Base-by-base conservation (phyloP, 495 filamentous ascomycete species). In the Parathielavia appendiculata region DNA sequence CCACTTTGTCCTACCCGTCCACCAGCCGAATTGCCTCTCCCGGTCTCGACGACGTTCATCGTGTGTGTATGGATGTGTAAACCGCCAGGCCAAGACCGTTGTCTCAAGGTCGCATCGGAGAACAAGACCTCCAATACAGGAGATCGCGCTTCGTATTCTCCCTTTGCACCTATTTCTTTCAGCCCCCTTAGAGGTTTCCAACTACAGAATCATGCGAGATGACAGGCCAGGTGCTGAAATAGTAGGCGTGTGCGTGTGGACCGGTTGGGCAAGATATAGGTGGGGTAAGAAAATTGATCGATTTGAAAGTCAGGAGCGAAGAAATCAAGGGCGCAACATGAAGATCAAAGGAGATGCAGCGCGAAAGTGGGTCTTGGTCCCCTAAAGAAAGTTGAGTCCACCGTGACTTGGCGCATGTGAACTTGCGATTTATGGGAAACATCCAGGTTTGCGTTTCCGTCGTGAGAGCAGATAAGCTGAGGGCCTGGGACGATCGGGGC, bases 31-130 rank as follows among this genome's bases (percentile, higher is more conserved):
- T 54, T 41, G 30, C 46, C 56, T 55, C 44, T 56, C 57, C 59
- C 57, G 16, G 60, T 52, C 14, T 40, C 32, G 13, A 60, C 54
- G 54, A 60, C 57, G 60, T 63, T 63, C 63, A 66, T 66, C 34
- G 50, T 54, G 39, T 49, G 55, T 30, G 40, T 51, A 8, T 46
- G 32, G 35, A 50, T 38, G 35, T 51, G 39, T n/a, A 8, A 20
- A 26, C 26, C 43, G 30, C 41, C 20, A 12, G 44, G 17, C 2
- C 7, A 41, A 35, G 19, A 32, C 20, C 34, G 23, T 7, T 13
- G 43, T 44, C 30, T 49, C 36, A 23, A 55, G 51, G 30, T 40
- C 54, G 41, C 62, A 64, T 61, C 58, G 48, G 57, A n/a, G 49
- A 57, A 57, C 20, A 57, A 54, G n/a, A n/a, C 7, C 14, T 35